These are phyloP conservation scores for Sungouiozyma ichnusensis DNA, from an alignment of 805 yeast genomes.

Conservation along the genomic window DNA sequence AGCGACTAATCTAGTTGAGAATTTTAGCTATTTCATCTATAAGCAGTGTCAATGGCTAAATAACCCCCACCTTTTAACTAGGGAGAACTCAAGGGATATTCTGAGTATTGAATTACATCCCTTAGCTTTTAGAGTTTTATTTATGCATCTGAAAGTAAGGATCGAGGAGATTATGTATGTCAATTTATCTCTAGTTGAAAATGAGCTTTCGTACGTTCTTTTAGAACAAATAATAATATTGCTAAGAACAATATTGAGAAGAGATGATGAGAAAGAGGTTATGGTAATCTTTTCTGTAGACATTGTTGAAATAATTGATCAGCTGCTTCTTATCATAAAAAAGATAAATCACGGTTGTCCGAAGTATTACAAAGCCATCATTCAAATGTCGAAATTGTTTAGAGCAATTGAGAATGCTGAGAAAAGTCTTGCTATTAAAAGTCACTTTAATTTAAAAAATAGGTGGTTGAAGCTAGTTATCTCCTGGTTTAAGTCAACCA, in stretches of 20 bases:
- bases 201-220: constrained; percentile 25
- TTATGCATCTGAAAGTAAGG: constrained; percentile 34
- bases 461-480: constrained; percentile 35
- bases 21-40: constrained; percentile 38
- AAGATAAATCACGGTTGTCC: constrained; percentile 16
- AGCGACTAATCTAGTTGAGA: constrained; percentile 1
- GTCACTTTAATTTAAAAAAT: constrained; percentile 41
- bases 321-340: constrained; percentile 19
- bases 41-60: constrained; percentile 41
- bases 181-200: constrained; percentile 14
- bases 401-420: constrained; percentile 25
- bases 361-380: constrained; percentile 24
- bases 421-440: constrained; percentile 21
- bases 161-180: constrained; percentile 26
- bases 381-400: constrained; percentile 28
- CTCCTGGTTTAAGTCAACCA: constrained; percentile 47
- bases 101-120: constrained; percentile 58
- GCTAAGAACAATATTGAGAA: constrained; percentile 30
- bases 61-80: constrained; percentile 40
- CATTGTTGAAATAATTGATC: constrained; percentile 28
- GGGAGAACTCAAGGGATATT: constrained; percentile 67
- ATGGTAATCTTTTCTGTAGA: constrained; percentile 28
- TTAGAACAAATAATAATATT: constrained; percentile 43
- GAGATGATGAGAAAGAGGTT: constrained; percentile 24
- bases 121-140: constrained; percentile 38